Evolutionary conservation across 2,329 filamentous ascomycete genomes (phyloP), one percentile per base, ranked within the genome.

Genomic region (Microcera coccophila): DNA sequence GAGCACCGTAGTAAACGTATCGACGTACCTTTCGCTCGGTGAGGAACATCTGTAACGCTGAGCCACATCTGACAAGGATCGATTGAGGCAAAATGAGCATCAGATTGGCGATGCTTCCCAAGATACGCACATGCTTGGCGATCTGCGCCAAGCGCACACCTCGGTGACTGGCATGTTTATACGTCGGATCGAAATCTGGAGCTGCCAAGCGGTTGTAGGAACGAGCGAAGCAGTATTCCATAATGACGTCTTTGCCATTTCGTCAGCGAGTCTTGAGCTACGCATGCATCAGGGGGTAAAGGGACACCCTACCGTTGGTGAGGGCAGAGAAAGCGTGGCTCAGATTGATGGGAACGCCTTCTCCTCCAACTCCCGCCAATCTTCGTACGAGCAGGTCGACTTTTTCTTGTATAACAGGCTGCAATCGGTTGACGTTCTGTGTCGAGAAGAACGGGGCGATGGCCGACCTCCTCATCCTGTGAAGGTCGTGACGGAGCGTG

Each of bases 151-250:
- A n/a, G n/a, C n/a, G n/a, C n/a, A n/a, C n/a, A n/a, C n/a, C n/a
- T n/a, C n/a, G n/a, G n/a, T n/a, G n/a, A n/a, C n/a, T n/a, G n/a
- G n/a, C n/a, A n/a, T n/a, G n/a, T n/a, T n/a, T n/a, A n/a, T n/a
- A n/a, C n/a, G n/a, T n/a, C n/a, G n/a, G n/a, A n/a, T n/a, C n/a
- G n/a, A n/a, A n/a, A n/a, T n/a, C n/a, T n/a, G n/a, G n/a, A n/a
- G 24, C 24, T 28, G 24, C 24, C 14, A 28, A 28, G 24, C 9
- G 24, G 14, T 55, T 50, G 36, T 62, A 60, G 41, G 62, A 62
- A 1, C 39, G 44, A 2, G 50, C 49, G 19, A 61, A 60, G 37
- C 49, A 61, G 35, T 64, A 54, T 14, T 58, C 52, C 54, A 57
- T 59, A 16, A 57, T 57, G 3, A 57, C 45, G 9, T 55, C 54